Conservation (phyloP, 148 eudicot genomes). For the Agrostemma githago region DNA sequence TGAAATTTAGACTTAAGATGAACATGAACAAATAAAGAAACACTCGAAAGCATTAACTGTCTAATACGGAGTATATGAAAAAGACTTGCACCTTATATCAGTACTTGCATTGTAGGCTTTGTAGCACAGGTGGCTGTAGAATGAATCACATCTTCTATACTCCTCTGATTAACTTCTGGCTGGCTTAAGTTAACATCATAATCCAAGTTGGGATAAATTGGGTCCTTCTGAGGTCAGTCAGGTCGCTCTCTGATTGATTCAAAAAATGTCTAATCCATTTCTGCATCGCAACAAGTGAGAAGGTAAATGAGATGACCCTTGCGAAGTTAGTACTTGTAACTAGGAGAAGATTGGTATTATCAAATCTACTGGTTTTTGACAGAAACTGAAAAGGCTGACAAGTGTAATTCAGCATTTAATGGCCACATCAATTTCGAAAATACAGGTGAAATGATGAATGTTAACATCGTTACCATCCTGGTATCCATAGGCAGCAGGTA, state of each 20-base stretch:
- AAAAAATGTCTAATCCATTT: slow-evolving; percentile 21
- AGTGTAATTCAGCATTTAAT: slow-evolving; percentile 5
- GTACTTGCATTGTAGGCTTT: slow-evolving; percentile 24
- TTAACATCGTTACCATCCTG: neutral
- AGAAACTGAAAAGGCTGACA: slow-evolving; percentile 8
- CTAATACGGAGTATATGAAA: neutral
- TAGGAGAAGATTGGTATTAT: neutral
- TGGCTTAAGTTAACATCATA: slow-evolving; percentile 7
- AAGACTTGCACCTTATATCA: slow-evolving; percentile 7
- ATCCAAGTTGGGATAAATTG: slow-evolving; percentile 1
- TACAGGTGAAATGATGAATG: slow-evolving; percentile 8
- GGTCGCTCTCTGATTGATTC: slow-evolving; percentile 18
- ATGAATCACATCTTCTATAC: slow-evolving; percentile 20
- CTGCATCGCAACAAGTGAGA: slow-evolving; percentile 21
- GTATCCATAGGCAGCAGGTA: slow-evolving; percentile 1
- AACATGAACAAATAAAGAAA: slow-evolving; percentile 4
- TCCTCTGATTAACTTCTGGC: slow-evolving; percentile 13
- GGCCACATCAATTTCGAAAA: slow-evolving; percentile 12
- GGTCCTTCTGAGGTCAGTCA: slow-evolving; percentile 6
- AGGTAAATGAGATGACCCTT: slow-evolving; percentile 14
- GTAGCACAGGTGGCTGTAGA: slow-evolving; percentile 23
- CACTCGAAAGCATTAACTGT: slow-evolving; percentile 17
- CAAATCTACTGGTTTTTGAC: slow-evolving; percentile 2
- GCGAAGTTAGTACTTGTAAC: slow-evolving; percentile 13
- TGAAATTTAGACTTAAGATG: slow-evolving; percentile 1